phyloP scores from a whole-genome alignment of 2,329 filamentous ascomycete species.

The Colletotrichum karsti region DNA sequence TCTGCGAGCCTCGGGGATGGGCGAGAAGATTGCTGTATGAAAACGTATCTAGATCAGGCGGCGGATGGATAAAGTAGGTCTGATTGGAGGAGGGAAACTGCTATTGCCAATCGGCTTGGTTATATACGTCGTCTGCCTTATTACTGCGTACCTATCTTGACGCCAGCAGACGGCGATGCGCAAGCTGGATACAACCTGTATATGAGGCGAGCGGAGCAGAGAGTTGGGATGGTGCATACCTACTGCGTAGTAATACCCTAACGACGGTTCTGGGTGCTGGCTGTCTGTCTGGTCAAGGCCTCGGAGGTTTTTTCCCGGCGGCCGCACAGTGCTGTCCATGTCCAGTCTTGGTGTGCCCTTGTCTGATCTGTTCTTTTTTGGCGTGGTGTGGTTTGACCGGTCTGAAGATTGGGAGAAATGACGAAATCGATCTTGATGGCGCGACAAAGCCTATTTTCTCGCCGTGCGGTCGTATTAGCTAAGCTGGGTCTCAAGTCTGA shows the following conservation, averaged over 20 bases:
- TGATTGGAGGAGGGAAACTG: no score
- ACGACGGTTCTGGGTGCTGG: no score
- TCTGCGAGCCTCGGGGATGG: not conserved
- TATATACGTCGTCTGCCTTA: no score
- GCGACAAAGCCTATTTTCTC: not conserved
- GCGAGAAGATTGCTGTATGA: not conserved
- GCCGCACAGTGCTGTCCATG: not conserved
- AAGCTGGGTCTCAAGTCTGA: not conserved
- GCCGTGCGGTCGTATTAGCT: not conserved
- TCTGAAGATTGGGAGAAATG: slow-evolving; percentile 6
- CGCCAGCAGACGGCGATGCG: no score
- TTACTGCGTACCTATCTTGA: no score
- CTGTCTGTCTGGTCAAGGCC: not conserved
- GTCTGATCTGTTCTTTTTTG: not conserved
- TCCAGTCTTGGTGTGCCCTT: not conserved
- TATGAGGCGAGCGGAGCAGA: not conserved
- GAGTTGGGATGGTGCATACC: not conserved
- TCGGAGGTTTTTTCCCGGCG: not conserved
- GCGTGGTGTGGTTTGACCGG: not conserved
- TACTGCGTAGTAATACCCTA: not conserved
- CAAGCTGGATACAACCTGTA: no score
- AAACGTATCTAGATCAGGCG: no score
- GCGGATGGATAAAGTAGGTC: not conserved
- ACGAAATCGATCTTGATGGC: slow-evolving; percentile 21
- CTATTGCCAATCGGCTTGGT: no score